Base-by-base conservation (phyloP, 2,329 filamentous ascomycete genomes). In the Ophiostoma fasciatum region DNA sequence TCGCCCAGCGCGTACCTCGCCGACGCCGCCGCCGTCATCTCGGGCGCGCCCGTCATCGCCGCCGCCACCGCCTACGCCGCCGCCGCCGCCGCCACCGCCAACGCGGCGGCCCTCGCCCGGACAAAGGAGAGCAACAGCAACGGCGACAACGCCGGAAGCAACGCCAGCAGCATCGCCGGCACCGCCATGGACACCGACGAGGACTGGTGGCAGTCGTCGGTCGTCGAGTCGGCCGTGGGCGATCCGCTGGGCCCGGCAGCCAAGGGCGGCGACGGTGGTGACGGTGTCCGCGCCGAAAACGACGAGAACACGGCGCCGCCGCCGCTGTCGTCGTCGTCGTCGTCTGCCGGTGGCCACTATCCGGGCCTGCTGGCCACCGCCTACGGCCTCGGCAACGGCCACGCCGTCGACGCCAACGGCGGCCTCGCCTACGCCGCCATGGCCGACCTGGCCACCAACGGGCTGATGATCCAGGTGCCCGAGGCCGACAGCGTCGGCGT, bases 381-480 rank as follows among this genome's bases (percentile, higher is more conserved):
- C n/a, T n/a, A n/a, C n/a, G n/a, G n/a, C n/a, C n/a, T n/a, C n/a
- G 18, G 33, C 20, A 35, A 38, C 11, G n/a, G 19, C n/a, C 32
- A 22, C 19, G n/a, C 29, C 33, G 25, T 32, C 32, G 21, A 46
- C 27, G 38, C 36, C 32, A 37, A 37, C 20, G 31, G 31, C 25
- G 26, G 30, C 25, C 21, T 28, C 22, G 18, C 14, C 40, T 37
- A 13, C 21, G 12, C 23, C 23, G n/a, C 18, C 28, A 32, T 37
- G 35, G 34, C 35, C 7, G 53, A 53, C 23, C 40, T 60, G 36
- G 49, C 54, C 30, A 36, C 35, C 27, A 31, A 44, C 14, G 63
- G 63, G 2, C 60, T 71, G 39, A 64, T 68, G 62, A 66, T 71
- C 39, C 63, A 70, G 45, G 66, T 68, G 64, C 65, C 64, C 14